phyloP scores from a whole-genome alignment of 805 yeast species.

The Lachancea nothofagi region DNA sequence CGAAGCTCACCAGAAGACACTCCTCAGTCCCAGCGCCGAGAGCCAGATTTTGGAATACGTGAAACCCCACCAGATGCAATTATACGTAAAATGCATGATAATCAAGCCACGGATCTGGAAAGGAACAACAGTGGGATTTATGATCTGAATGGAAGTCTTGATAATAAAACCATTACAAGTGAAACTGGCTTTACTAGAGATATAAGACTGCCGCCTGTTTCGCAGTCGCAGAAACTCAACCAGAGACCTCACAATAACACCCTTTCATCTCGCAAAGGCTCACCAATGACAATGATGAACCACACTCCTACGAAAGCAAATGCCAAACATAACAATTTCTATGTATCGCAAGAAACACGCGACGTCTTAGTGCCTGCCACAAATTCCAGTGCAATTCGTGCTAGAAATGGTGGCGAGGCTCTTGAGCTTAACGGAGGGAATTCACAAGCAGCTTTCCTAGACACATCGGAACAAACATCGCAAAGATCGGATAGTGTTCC shows the following conservation, averaged over 20 bases:
- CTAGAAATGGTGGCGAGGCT: background rate
- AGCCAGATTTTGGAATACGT: constrained; percentile 2
- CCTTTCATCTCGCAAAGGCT: no score
- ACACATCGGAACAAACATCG: background rate
- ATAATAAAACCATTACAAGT: background rate
- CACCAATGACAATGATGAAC: no score
- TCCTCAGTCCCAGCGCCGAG: constrained; percentile 14
- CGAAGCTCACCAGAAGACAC: constrained; percentile 16
- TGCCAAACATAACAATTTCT: no score
- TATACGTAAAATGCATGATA: background rate
- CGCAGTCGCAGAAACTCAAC: no score
- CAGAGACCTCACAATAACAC: no score
- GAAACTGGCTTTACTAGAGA: no score
- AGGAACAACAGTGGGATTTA: background rate
- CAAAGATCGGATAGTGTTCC: background rate
- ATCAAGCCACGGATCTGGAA: background rate
- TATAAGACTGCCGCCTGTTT: no score
- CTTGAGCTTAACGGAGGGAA: background rate
- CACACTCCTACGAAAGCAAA: no score
- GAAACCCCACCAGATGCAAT: constrained; percentile 2
- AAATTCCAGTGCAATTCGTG: background rate
- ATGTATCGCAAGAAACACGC: background rate
- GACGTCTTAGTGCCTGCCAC: constrained; percentile 5
- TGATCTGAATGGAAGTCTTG: background rate
- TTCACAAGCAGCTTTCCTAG: background rate